These are phyloP conservation scores for Cyclanthera cordifolia DNA, from an alignment of 306 rosid genomes.

Conservation along the genomic window DNA sequence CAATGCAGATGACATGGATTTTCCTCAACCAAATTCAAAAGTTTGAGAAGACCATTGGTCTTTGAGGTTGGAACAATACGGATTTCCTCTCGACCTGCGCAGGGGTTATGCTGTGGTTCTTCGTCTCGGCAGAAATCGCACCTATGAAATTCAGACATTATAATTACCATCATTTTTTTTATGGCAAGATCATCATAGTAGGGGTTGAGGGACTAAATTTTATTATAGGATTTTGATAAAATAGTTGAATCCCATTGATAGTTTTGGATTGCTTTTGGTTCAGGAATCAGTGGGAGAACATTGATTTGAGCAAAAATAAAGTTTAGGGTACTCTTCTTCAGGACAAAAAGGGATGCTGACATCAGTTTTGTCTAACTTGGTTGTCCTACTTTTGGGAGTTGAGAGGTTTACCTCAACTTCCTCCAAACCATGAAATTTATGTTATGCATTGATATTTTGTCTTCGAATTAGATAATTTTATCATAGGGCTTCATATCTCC, in stretches of 20 bases:
- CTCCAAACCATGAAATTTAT: neutral
- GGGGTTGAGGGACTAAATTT: neutral
- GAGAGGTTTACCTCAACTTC: neutral
- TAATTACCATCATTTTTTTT: neutral
- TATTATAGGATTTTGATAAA: neutral
- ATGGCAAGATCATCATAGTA: neutral
- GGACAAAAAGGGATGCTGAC: conserved; percentile 5
- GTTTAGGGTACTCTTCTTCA: neutral
- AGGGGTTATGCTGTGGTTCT: neutral
- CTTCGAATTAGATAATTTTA: too few species aligned
- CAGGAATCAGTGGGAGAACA: neutral
- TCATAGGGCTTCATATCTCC: neutral
- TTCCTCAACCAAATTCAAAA: conserved; percentile 90
- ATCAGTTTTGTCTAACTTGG: conserved; percentile 9
- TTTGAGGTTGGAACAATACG: conserved; percentile 28
- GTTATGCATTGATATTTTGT: neutral
- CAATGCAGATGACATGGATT: conserved; percentile 90
- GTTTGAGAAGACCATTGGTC: conserved; percentile 44
- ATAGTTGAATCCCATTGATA: neutral
- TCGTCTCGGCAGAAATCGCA: neutral
- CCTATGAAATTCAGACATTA: neutral
- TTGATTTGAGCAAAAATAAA: conserved; percentile 7
- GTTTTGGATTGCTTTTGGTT: neutral
- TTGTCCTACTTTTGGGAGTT: neutral
- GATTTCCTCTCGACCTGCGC: neutral